Evolutionary conservation across 202 grass and related monocot genomes (phyloP).

Genomic region (Zoysia matrella): DNA sequence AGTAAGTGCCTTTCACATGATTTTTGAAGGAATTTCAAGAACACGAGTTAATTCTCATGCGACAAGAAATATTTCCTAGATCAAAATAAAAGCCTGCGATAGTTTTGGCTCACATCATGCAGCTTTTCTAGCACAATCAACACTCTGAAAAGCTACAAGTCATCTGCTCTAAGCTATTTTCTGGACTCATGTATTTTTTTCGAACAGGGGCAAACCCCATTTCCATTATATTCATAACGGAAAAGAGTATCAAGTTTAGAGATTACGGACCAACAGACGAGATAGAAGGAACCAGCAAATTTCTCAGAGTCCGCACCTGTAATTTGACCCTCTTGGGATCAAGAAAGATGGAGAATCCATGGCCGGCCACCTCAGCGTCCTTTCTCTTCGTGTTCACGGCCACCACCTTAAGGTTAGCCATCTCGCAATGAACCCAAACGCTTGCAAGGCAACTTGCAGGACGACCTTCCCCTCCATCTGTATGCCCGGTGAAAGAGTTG

Average conservation of each 20-base stretch:
- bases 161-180: neutral
- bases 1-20: neutral
- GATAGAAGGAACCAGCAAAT: neutral
- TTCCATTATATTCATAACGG: no score
- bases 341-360: slow-evolving; percentile 50
- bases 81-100: neutral
- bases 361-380: slow-evolving; percentile 3
- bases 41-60: neutral
- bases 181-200: no score
- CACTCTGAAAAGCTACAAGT: neutral
- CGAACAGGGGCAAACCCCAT: no score
- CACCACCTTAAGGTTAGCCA: slow-evolving; percentile 44
- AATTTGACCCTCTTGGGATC: slow-evolving; percentile 70
- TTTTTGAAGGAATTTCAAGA: neutral
- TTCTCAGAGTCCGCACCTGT: slow-evolving; percentile 34
- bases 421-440: slow-evolving; percentile 16
- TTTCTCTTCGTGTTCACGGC: slow-evolving; percentile 70
- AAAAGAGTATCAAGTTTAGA: no score
- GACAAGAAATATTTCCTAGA: neutral
- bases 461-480: neutral
- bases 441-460: neutral
- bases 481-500: slow-evolving; percentile 18
- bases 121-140: neutral
- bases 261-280: no score
- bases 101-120: neutral